Evolutionary conservation across 176 grass and related monocot species (phyloP), one percentile per base, ranked within the genome.

Genomic region (Tillandsia fasciculata): DNA sequence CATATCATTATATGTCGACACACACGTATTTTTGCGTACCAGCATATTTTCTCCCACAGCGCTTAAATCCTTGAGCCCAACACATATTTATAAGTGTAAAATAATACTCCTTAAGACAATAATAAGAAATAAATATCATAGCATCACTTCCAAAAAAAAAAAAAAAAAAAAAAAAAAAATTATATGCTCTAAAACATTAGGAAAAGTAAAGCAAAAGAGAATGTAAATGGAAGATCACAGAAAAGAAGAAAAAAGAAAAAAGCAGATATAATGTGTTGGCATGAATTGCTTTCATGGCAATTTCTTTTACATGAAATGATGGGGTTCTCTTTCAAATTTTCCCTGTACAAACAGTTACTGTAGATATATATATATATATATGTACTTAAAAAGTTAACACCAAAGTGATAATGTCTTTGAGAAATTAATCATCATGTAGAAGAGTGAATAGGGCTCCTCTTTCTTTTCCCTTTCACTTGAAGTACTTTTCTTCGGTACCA

Each of bases 371-470:
- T 42, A 24, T 24, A 24, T 24, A 24, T 24, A 24, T 61, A 42
- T 42, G 33, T 42, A 6, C 12, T 61, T 61, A 18, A 61, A 20
- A 61, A 61, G 15, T 59, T 61, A 8, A 61, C 56, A 42, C 33
- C 33, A 42, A 42, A 42, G 33, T 42, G 13, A 61, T 61, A 61
- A 61, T 15, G 22, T 61, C 12, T 57, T 17, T 57, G 12, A 61
- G 56, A 61, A 61, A 18, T 61, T 61, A 61, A 58, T 26, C 65
- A 66, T 59, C 26, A 65, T 8, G 53, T 49, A 11, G 64, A 49
- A 74, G 75, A 81, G 64, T 71, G 51, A 48, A 72, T 22, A 28
- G 17, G 23, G 8, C 28, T 47, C 20, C 22, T 24, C 54, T 57
- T 67, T 17, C 61, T 27, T 50, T 52, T 64, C 54, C 74, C 64